Base-by-base conservation (phyloP, 306 rosid genomes). In the Vigna angularis region DNA sequence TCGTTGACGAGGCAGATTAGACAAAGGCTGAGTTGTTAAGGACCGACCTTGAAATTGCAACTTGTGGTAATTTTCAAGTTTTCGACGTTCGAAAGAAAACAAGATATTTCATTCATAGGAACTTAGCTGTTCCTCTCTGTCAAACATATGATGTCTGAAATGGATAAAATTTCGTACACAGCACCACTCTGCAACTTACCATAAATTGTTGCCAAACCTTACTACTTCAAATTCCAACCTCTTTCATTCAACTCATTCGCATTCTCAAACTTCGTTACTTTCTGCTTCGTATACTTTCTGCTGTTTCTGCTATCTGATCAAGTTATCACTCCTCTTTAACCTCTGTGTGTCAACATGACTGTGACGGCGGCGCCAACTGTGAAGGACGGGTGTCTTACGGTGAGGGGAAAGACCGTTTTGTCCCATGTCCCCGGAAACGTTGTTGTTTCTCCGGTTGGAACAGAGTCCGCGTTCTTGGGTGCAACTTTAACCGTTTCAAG, bases 391-490 rank as follows among this genome's bases (percentile, higher is more conserved):
- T 73, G 87, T 76, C 89, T 90, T 69, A 74, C 26, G 83, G 88
- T 82, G 32, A 81, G 91, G 64, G 85, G 75, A 73, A 82, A 55
- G 76, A 76, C 58, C 45, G 84, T 89, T 75, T 42, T 89, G 65
- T 75, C 85, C 4, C 77, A 48, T 53, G 94, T 90, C 24, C 96
- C 94, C 22, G 61, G 10, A 52, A 90, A 89, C 76, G 47, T 90
- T 6, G 34, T 51, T 18, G 79, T 84, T 69, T 82, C 94, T 65
- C 88, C 82, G 3, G 26, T 80, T 57, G 61, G 57, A 56, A n/a
- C 66, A n/a, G 78, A 20, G 0, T 81, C 94, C 2, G 88, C 87
- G 83, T 93, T 90, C 85, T 18, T 89, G 53, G 91, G 96, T 34
- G 93, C 94, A 5, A 72, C 88, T 78, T 86, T 88, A 24, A 6